These are phyloP conservation scores for Rossbeevera mucosa DNA, from an alignment of 768 basidiomycete genomes.

Conservation along the genomic window DNA sequence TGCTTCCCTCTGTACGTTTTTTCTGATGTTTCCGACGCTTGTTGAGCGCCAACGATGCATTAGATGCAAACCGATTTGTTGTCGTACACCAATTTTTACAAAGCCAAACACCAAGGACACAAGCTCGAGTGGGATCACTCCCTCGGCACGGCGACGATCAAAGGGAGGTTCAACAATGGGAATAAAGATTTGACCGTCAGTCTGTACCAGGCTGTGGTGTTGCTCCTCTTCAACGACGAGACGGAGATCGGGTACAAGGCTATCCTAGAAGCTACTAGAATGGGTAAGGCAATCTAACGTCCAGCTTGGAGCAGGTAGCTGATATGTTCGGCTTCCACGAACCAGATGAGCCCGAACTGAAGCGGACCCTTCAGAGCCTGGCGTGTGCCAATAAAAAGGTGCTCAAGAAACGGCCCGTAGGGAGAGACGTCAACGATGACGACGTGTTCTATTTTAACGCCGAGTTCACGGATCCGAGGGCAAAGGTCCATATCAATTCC, in stretches of 20 bases:
- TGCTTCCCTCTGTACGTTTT: constrained; percentile 49
- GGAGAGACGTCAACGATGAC: constrained; percentile 68
- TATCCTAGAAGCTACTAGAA: constrained; percentile 60
- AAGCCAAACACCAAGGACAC: constrained; percentile 68
- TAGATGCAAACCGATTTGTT: constrained; percentile 74
- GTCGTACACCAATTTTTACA: constrained; percentile 68
- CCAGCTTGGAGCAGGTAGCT: background rate
- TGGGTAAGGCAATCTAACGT: constrained; percentile 51
- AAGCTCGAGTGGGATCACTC: constrained; percentile 83
- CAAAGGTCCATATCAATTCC: constrained; percentile 89
- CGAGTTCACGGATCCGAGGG: constrained; percentile 71
- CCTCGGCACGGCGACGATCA: constrained; percentile 77
- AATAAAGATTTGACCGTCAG: constrained; percentile 87
- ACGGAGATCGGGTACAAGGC: constrained; percentile 58
- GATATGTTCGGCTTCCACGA: background rate
- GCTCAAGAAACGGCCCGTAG: constrained; percentile 70
- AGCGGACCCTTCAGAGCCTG: constrained; percentile 86
- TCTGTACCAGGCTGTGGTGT: constrained; percentile 83
- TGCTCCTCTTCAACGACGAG: constrained; percentile 80
- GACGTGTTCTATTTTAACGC: constrained; percentile 83
- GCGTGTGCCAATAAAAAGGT: constrained; percentile 90
- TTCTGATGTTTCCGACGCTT: background rate
- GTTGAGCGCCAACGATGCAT: constrained; percentile 7
- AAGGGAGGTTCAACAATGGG: constrained; percentile 59
- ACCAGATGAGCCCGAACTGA: constrained; percentile 66